Percentiles rank a stretch among this genome's conserved stretches.
phyloP scores from a whole-genome alignment of 192 early-diverging fungal species.

The Coemansia sp. region DNA sequence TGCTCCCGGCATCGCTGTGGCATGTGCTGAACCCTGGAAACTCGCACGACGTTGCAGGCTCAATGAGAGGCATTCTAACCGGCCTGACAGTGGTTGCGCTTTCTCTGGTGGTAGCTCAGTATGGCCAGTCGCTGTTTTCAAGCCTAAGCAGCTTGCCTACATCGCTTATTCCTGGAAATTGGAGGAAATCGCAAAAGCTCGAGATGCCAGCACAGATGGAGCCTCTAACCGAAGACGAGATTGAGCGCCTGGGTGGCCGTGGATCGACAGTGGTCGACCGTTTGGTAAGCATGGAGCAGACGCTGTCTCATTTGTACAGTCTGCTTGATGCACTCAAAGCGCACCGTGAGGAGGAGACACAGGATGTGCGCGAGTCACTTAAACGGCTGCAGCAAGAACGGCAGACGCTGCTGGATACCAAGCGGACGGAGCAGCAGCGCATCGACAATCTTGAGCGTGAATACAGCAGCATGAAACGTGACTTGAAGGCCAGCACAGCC shows the following conservation, averaged over 20 bases:
- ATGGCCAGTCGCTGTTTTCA: constrained; percentile 18
- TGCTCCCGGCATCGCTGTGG: constrained; percentile 34
- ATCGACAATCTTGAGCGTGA: constrained; percentile 45
- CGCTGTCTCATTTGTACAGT: constrained; percentile 36
- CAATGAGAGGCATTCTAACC: constrained; percentile 28
- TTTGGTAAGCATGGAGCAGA: constrained; percentile 43
- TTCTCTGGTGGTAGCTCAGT: constrained; percentile 34
- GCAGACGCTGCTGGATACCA: constrained; percentile 21
- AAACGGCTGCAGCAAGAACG: constrained; percentile 39
- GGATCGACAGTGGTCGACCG: constrained; percentile 36
- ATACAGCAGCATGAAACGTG: constrained; percentile 38
- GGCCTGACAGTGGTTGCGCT: constrained; percentile 35
- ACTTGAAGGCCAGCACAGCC: constrained; percentile 20
- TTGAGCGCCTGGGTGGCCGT: constrained; percentile 35
- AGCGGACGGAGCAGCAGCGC: constrained; percentile 43
- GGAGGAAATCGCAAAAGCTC: constrained; percentile 4
- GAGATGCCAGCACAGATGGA: constrained; percentile 11
- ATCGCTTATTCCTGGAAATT: not conserved
- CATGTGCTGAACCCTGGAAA: constrained; percentile 16
- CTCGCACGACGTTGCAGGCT: constrained; percentile 22
- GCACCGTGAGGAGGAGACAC: constrained; percentile 36
- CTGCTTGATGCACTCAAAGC: constrained; percentile 43
- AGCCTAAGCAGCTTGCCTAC: constrained; percentile 14
- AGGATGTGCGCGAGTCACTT: constrained; percentile 39
- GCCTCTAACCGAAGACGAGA: constrained; percentile 37